Base-by-base conservation (phyloP, 83 land plant species). In the Picea abies region DNA sequence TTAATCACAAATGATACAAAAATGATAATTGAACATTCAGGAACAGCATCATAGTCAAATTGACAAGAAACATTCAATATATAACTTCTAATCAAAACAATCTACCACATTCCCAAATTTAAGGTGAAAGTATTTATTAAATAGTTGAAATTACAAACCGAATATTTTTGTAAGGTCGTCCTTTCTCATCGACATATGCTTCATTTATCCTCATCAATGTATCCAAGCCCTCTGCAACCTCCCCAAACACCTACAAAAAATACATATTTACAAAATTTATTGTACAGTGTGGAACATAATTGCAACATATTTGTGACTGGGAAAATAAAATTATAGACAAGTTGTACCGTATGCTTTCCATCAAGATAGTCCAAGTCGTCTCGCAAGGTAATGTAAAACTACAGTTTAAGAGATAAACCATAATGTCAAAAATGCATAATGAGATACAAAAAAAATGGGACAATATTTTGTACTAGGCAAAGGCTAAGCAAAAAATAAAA, bases 341-440 rank as follows among this genome's bases (percentile, higher is more conserved):
- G n/a, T 17, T 19, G 3, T 71, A 96, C 99, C 63, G 99, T 96
- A 83, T 98, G 99, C 81, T 98, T 96, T 63, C 93, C 99, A 92
- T 98, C 98, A 78, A 98, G 97, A 84, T 94, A 94, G 81, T 98
- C 99, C 65, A 98, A 89, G 58, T 93, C 96, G 63, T 92, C 97
- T 8, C 99, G 90, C 67, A 93, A 78, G 22, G 99, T 98, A 68
- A 98, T 80, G 82, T 98, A 98, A 63, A 98, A 98, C 99, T 97
- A 92, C 39, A 63, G 52, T 64, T 84, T 61, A 68, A 25, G 58
- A 82, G 7, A 32, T 20, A 23, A 60, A 32, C 14, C 56, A 52
- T 52, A 52, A 49, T 6, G 35, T 60, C 63, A 60, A 60, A 73
- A 73, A 39, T 20, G 12, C 17, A 73, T 6, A n/a, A 22, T 37